Evolutionary conservation across 2,329 filamentous ascomycete genomes (phyloP), one percentile per base, ranked within the genome.

Genomic region (Pyricularia grisea): DNA sequence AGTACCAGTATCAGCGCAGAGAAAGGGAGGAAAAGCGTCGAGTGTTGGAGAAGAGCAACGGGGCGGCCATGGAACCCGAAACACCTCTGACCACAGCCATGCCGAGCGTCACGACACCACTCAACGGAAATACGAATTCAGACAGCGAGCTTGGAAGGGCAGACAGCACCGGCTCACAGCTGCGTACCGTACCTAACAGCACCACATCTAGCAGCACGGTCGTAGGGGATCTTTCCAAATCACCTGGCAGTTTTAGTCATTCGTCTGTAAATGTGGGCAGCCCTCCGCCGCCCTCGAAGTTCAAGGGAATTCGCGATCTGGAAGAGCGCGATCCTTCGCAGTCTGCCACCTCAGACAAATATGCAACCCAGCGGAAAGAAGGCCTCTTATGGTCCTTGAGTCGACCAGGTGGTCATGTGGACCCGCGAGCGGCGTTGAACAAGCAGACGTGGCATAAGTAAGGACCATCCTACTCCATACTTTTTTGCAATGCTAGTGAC

Each of bases 371-470:
- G 73, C 88, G 92, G 64, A 99, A 98, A 77, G 95, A 99, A 81
- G 96, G 95, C 6, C 83, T 99, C 11, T 80, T 99, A 9, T 99
- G 95, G 95, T 93, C 96, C 30, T 82, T 98, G 64, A 98, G 94
- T 76, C 88, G 93, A 72, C 94, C 94, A 3, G 94, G 94, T 23
- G 94, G 93, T 69, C 95, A 99, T 78, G 94, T 95, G 31, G 96
- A 99, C 77, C 95, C 95, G 11, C 93, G 95, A 23, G 70, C 73
- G 74, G 94, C 93, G 23, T 83, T 99, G 74, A 98, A 97, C 76
- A 97, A 98, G 78, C 93, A 97, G 79, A 94, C 93, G 67, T 99
- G 95, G 95, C 95, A 99, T 79, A 99, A 99, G 92, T 97, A 83
- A 81, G 91, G 86, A 68, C 10, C 55, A 42, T 17, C 30, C 58